Evolutionary conservation across 306 rosid species (phyloP).

Genomic region (Sophora flavescens): DNA sequence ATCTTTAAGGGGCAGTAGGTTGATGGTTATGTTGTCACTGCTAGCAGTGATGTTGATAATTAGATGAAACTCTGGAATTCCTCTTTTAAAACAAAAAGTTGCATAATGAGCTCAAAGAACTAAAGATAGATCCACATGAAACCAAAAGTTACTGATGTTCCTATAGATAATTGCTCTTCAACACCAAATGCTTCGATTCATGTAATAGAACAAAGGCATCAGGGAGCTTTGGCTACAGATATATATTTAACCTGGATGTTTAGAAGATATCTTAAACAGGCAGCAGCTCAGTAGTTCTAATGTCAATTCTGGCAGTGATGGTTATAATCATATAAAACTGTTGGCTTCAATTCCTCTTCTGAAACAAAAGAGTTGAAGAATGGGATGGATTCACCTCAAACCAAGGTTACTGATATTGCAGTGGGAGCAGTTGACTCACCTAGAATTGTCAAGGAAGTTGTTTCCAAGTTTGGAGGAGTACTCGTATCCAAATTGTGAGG

Average conservation of each 20-base stretch:
- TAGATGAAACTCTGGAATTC: conserved; percentile 33
- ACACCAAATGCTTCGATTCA: conserved; percentile 35
- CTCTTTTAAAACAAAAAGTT: conserved; percentile 30
- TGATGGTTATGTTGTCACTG: conserved; percentile 27
- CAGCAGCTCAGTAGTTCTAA: conserved; percentile 35
- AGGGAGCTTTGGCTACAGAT: conserved; percentile 35
- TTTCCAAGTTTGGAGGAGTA: conserved; percentile 97
- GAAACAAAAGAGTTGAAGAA: conserved; percentile 41
- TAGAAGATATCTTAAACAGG: conserved; percentile 24
- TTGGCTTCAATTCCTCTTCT: conserved; percentile 44
- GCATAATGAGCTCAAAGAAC: too few relatives aligned
- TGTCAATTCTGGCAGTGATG: conserved; percentile 16
- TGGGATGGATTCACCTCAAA: conserved; percentile 42
- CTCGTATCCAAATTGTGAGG: conserved; percentile 93
- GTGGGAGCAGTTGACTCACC: conserved; percentile 51
- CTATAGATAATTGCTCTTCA: conserved; percentile 48
- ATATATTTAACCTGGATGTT: conserved; percentile 35
- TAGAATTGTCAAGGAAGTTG: conserved; percentile 81
- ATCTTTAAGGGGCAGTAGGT: conserved; percentile 34
- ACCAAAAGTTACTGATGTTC: conserved; percentile 40
- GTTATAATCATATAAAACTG: conserved; percentile 11
- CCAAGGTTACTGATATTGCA: conserved; percentile 33
- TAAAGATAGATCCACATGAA: conserved; percentile 40
- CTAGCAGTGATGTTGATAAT: conserved; percentile 42
- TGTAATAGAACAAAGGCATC: conserved; percentile 42